Conservation (phyloP, 495 filamentous ascomycete species). For the Trichoderma virens region DNA sequence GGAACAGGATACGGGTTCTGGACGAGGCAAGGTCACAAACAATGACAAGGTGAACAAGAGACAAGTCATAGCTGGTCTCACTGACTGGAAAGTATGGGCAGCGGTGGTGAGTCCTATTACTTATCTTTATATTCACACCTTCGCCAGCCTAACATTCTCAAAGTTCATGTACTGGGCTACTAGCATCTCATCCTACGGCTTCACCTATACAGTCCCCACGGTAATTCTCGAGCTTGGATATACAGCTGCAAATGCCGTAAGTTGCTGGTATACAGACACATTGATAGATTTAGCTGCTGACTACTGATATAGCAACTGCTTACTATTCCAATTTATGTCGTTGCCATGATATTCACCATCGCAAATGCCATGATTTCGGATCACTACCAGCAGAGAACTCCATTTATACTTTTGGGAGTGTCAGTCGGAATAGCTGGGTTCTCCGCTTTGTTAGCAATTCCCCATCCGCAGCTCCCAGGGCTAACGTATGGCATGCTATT, state of each 20-base stretch:
- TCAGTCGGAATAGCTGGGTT: not conserved
- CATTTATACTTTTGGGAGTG: not conserved
- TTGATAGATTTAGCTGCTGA: not conserved
- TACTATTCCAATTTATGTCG: not conserved
- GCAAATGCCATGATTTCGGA: not conserved
- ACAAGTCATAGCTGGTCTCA: not conserved
- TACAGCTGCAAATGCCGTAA: not conserved
- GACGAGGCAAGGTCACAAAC: constrained; percentile 67
- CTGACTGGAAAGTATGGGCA: not conserved
- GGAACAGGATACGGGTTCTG: constrained; percentile 66
- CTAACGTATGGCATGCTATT: not conserved
- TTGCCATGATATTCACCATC: not conserved
- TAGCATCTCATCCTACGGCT: constrained; percentile 78
- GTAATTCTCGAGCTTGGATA: not conserved
- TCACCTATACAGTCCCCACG: constrained; percentile 25
- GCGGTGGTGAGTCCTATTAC: not conserved
- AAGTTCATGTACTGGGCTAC: constrained; percentile 88
- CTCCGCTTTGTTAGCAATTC: not conserved
- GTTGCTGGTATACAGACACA: not conserved
- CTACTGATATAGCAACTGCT: not conserved
- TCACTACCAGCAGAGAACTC: not conserved
- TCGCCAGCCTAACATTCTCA: constrained; percentile 38
- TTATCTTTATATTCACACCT: not conserved
- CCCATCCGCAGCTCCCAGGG: not conserved
- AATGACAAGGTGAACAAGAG: constrained; percentile 47